These are phyloP conservation scores for Coemansia sp. DNA, from an alignment of 192 early-diverging fungal species.

Conservation along the genomic window DNA sequence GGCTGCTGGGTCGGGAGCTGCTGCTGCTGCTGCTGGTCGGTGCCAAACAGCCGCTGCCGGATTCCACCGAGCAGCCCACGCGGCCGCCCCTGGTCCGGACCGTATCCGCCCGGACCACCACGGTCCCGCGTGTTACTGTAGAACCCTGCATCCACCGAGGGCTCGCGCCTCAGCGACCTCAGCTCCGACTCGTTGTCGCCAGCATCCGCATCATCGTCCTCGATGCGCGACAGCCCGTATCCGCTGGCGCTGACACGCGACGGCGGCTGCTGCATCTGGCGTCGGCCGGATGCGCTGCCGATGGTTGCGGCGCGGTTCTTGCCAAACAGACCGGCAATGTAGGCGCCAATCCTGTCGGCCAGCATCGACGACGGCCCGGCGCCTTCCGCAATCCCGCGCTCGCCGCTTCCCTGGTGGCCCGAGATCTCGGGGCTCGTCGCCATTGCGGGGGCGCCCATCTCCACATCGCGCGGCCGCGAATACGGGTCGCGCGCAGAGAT, in stretches of 20 bases:
- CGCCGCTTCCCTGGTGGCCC: slow-evolving; percentile 44
- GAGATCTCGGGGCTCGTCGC: slow-evolving; percentile 5
- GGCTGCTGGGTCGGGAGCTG: background rate
- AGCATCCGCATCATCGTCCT: slow-evolving; percentile 10
- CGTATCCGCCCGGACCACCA: background rate
- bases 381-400: slow-evolving; percentile 14
- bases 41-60: slow-evolving; percentile 27
- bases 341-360: slow-evolving; percentile 32
- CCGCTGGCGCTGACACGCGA: slow-evolving; percentile 18
- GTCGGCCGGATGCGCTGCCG: background rate
- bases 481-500: background rate
- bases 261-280: slow-evolving; percentile 13
- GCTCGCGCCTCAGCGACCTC: slow-evolving; percentile 23
- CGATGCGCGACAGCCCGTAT: slow-evolving; percentile 25
- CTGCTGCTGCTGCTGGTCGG: background rate
- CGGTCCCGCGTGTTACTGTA: background rate
- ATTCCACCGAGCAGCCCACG: slow-evolving; percentile 5
- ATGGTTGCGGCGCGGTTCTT: background rate
- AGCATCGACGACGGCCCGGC: slow-evolving; percentile 11
- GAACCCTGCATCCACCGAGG: slow-evolving; percentile 3
- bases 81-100: background rate
- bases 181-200: slow-evolving; percentile 20
- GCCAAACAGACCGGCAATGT: slow-evolving; percentile 14
- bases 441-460: slow-evolving; percentile 19
- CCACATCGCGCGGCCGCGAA: slow-evolving; percentile 19